Evolutionary conservation across 345 rosid species (phyloP), one percentile per base, ranked within the genome.

Genomic region (Pistacia atlantica): DNA sequence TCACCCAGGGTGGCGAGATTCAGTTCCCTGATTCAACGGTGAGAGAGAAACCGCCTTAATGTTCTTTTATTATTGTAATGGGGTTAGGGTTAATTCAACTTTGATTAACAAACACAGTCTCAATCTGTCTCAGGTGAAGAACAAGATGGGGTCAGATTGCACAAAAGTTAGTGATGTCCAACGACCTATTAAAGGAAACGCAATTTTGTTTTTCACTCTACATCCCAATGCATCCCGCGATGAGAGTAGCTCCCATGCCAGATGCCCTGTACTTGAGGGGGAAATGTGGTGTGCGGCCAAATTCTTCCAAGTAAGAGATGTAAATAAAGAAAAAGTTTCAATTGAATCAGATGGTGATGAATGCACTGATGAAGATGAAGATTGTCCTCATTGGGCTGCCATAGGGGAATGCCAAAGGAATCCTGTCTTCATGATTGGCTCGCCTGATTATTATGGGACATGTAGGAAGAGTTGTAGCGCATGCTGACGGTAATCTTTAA

Each of bases 401-500:
- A 67, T 61, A 3, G 98, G 98, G 0, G 98, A 96, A 77, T 93
- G 98, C 82, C 83, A 86, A 80, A 93, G 80, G 79, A 96, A 96
- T 76, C 95, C 97, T 11, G 86, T 96, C 22, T 96, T 80, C 84
- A 93, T 96, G 99, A 74, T 87, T 48, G 98, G 99, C 65, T 88
- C 98, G 56, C 91, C 95, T 25, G 98, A 93, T 83, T 92, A 96
- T 83, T 93, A 77, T 1, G 98, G 99, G 49, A 88, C 98, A 0
- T 96, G 98, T 80, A 87, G 93, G 85, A 96, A 88, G 86, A 96
- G 98, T 78, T 96, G 99, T 69, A 82, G 86, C 37, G 89, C 86
- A 42, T 90, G 97, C 79, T 88, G 77, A 84, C 25, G 61, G 10
- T 18, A 18, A 31, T n/a, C 46, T 20, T 52, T 2, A 10, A 18